phyloP scores from a whole-genome alignment of 2,329 filamentous ascomycete genomes.

The Botrytis sinoallii region DNA sequence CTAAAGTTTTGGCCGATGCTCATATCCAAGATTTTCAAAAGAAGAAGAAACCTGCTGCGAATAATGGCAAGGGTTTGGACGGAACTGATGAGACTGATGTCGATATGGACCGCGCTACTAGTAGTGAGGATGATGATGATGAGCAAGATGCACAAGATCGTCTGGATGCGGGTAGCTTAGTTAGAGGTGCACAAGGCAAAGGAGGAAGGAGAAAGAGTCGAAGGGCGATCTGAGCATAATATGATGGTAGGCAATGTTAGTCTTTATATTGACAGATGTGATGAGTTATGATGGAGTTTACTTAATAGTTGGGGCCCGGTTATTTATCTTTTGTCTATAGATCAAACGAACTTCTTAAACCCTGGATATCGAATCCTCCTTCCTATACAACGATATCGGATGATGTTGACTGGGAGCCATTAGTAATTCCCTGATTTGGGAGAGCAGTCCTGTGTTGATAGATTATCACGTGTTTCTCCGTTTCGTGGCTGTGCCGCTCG shows the following conservation, averaged over 20 bases:
- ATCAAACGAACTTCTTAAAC: too few relatives aligned
- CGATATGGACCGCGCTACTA: slow-evolving; percentile 16
- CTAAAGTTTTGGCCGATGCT: slow-evolving; percentile 73
- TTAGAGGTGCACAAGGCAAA: slow-evolving; percentile 12
- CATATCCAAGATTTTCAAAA: slow-evolving; percentile 93
- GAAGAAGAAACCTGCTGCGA: slow-evolving; percentile 48
- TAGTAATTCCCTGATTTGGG: too few relatives aligned
- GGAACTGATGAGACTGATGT: slow-evolving; percentile 23
- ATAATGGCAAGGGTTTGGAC: neutral
- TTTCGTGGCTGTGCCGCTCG: too few relatives aligned
- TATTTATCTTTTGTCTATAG: too few relatives aligned
- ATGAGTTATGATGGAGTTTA: neutral
- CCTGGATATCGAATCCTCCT: too few relatives aligned
- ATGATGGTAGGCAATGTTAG: neutral
- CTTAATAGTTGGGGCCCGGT: too few relatives aligned
- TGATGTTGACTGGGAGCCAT: too few relatives aligned
- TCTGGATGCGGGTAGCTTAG: slow-evolving; percentile 27
- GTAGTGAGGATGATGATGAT: slow-evolving; percentile 26
- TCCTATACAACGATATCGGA: too few relatives aligned
- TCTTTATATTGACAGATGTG: neutral
- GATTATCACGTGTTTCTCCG: too few relatives aligned
- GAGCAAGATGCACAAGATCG: slow-evolving; percentile 30
- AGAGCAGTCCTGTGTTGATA: too few relatives aligned
- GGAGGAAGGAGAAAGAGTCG: neutral
- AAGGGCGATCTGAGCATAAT: neutral